phyloP scores from a whole-genome alignment of 1,139 yeast species.

The Kodamaea arcana region DNA sequence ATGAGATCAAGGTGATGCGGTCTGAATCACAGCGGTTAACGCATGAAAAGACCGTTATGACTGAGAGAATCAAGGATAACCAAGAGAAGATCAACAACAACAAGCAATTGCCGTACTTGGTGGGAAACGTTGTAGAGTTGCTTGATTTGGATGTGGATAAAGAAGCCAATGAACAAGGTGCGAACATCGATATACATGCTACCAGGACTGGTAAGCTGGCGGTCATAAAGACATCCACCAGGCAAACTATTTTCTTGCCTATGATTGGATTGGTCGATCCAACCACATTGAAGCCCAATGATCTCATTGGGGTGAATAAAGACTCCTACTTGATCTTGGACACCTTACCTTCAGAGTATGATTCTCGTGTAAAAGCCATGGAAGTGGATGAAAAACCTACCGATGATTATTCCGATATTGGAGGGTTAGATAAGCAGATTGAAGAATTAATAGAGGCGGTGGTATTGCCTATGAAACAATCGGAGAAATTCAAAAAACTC shows the following conservation, averaged over 20 bases:
- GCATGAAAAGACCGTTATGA: slow-evolving; percentile 91
- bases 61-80: slow-evolving; percentile 91
- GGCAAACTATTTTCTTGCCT: slow-evolving; percentile 96
- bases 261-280: slow-evolving; percentile 94
- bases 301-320: slow-evolving; percentile 94
- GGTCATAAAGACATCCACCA: slow-evolving; percentile 92
- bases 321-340: slow-evolving; percentile 92
- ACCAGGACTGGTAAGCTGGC: slow-evolving; percentile 95
- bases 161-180: slow-evolving; percentile 88
- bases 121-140: slow-evolving; percentile 96
- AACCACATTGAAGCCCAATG: slow-evolving; percentile 84
- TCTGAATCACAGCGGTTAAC: slow-evolving; percentile 87
- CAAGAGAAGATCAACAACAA: slow-evolving; percentile 95
- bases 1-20: slow-evolving; percentile 93
- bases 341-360: slow-evolving; percentile 95
- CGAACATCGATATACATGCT: slow-evolving; percentile 90
- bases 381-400: slow-evolving; percentile 98
- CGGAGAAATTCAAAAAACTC: slow-evolving; percentile 87
- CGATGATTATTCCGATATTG: slow-evolving; percentile 94
- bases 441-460: slow-evolving; percentile 98
- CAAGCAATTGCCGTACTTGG: slow-evolving; percentile 91
- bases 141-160: slow-evolving; percentile 85
- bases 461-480: slow-evolving; percentile 97
- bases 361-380: slow-evolving; percentile 97
- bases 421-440: slow-evolving; percentile 96